Evolutionary conservation across 1,284 basidiomycete genomes (phyloP).

Genomic region (Ustilago cynodontis): DNA sequence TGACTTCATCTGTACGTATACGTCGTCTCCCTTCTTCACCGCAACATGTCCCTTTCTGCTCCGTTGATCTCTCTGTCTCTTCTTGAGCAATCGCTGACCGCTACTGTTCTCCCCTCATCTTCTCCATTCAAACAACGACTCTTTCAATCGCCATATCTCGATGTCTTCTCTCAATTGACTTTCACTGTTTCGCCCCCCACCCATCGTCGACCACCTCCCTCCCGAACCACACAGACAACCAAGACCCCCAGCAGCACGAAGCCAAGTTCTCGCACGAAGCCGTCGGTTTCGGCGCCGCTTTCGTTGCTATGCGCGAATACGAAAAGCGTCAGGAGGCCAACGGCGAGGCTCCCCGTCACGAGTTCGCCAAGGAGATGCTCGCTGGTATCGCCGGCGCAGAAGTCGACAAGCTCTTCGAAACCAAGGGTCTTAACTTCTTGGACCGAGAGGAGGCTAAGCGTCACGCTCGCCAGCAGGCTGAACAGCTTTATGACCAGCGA

Average conservation of each 20-base stretch:
- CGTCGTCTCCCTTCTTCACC: not conserved
- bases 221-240: conserved; percentile 47
- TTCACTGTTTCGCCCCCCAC: not conserved
- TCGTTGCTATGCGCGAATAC: conserved; percentile 75
- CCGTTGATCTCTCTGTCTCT: no score
- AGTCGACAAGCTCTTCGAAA: conserved; percentile 66
- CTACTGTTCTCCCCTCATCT: no score
- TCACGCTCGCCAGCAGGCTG: conserved; percentile 66
- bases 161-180: no score
- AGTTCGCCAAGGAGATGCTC: conserved; percentile 71
- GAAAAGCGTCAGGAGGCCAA: conserved; percentile 73
- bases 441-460: conserved; percentile 72
- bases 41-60: not conserved
- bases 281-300: conserved; percentile 72
- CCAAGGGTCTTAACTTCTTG: conserved; percentile 62
- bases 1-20: conserved; percentile 52
- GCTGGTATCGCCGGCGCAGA: conserved; percentile 70
- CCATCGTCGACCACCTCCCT: not conserved
- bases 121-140: no score
- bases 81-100: no score
- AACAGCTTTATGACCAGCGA: conserved; percentile 54
- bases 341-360: conserved; percentile 71
- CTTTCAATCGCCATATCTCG: no score
- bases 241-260: conserved; percentile 53
- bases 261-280: conserved; percentile 75